These are phyloP conservation scores for Dovyalis caffra DNA, from an alignment of 345 rosid genomes.

Conservation along the genomic window DNA sequence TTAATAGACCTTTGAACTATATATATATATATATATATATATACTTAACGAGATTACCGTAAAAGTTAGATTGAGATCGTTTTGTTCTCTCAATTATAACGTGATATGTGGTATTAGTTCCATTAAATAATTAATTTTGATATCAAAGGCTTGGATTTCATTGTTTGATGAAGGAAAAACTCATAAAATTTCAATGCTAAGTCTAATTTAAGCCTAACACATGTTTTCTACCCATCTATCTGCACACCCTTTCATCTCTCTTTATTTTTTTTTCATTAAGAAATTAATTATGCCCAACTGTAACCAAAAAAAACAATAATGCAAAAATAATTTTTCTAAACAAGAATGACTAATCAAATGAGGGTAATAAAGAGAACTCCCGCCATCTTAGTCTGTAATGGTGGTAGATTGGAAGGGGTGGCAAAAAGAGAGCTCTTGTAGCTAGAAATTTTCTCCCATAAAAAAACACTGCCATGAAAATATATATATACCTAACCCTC, in stretches of 20 bases:
- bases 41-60: background rate
- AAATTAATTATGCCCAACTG: background rate
- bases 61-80: background rate
- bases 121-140: background rate
- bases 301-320: background rate
- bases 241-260: background rate
- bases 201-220: background rate
- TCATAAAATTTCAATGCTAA: background rate
- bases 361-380: slow-evolving; percentile 29
- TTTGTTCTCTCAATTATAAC: no score
- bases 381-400: slow-evolving; percentile 29
- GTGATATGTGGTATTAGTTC: no score
- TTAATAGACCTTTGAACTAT: no score
- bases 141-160: background rate
- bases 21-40: no score
- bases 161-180: background rate
- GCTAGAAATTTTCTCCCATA: background rate
- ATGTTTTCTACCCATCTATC: background rate
- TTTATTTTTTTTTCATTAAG: background rate
- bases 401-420: slow-evolving; percentile 17
- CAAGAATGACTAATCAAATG: slow-evolving; percentile 29
- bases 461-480: background rate
- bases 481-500: slow-evolving; percentile 37
- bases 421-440: slow-evolving; percentile 42
- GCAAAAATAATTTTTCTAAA: background rate